Percentiles rank a stretch among this genome's conserved stretches.
phyloP scores from a whole-genome alignment of 2,329 filamentous ascomycete genomes.

The Dactylonectria estremocensis region DNA sequence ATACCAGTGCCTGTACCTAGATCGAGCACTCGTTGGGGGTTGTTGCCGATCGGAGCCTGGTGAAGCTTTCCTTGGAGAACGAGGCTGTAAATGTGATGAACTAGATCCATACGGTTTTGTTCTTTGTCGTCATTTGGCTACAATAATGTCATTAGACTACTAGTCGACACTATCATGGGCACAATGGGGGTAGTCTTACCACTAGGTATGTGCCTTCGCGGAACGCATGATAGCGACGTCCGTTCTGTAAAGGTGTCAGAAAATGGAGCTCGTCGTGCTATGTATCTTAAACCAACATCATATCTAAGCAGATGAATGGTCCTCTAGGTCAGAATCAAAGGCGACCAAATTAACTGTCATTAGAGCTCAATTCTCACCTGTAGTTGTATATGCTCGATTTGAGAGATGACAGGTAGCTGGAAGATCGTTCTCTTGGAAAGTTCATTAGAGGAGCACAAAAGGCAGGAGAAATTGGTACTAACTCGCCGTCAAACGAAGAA shows the following conservation, averaged over 20 bases:
- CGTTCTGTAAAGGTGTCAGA: neutral
- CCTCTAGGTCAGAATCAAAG: neutral
- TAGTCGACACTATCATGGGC: neutral
- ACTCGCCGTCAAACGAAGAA: no score
- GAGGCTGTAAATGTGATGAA: slow-evolving; percentile 5
- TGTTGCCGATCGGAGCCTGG: neutral
- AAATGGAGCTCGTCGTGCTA: neutral
- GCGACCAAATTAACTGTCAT: neutral
- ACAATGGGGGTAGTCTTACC: neutral
- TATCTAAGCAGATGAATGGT: neutral
- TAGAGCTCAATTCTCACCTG: neutral
- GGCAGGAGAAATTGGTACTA: no score
- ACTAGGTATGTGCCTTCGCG: neutral
- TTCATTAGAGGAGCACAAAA: neutral
- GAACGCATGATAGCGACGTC: neutral
- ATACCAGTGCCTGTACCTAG: neutral
- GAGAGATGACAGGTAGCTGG: neutral
- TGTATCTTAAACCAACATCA: neutral
- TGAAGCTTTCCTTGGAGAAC: neutral
- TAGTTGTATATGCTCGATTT: neutral
- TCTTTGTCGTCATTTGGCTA: slow-evolving; percentile 4
- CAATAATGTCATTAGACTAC: neutral
- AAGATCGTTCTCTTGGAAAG: neutral
- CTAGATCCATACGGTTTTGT: neutral
- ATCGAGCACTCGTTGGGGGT: neutral